Percentiles rank a stretch among this genome's conserved stretches.
Evolutionary conservation across 2,329 filamentous ascomycete species (phyloP).

Genomic region (Penicillium hesseltinei): DNA sequence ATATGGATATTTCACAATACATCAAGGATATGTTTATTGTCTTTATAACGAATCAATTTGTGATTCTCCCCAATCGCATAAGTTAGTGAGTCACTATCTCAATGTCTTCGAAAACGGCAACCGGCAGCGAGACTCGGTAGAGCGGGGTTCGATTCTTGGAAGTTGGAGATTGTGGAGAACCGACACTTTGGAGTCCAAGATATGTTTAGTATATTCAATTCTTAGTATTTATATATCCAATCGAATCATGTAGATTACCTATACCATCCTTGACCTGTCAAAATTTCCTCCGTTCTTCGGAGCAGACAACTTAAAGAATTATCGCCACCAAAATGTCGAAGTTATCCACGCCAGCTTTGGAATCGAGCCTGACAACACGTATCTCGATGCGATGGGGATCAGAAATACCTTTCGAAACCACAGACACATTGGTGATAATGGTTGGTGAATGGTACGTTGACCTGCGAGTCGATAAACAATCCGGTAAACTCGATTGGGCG

Average conservation of each 20-base stretch:
- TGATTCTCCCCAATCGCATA: neutral
- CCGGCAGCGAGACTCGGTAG: neutral
- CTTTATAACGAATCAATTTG: neutral
- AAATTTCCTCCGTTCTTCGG: neutral
- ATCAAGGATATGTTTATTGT: neutral
- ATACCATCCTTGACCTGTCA: neutral
- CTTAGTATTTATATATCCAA: neutral
- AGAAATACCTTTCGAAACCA: neutral
- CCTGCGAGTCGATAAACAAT: neutral
- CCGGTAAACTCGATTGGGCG: neutral
- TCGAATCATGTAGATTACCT: neutral
- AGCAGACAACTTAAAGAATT: neutral
- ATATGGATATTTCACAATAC: neutral
- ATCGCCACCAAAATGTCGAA: neutral
- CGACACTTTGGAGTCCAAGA: neutral
- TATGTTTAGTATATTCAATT: neutral
- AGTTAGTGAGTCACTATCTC: neutral
- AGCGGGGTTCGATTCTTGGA: neutral
- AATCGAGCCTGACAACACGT: neutral
- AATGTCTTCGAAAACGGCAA: neutral
- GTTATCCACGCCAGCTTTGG: no score
- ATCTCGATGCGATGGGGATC: neutral
- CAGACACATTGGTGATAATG: neutral
- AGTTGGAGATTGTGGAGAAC: neutral
- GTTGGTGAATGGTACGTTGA: neutral